Base-by-base conservation (phyloP, 805 yeast genomes). In the Yarrowia sp. region DNA sequence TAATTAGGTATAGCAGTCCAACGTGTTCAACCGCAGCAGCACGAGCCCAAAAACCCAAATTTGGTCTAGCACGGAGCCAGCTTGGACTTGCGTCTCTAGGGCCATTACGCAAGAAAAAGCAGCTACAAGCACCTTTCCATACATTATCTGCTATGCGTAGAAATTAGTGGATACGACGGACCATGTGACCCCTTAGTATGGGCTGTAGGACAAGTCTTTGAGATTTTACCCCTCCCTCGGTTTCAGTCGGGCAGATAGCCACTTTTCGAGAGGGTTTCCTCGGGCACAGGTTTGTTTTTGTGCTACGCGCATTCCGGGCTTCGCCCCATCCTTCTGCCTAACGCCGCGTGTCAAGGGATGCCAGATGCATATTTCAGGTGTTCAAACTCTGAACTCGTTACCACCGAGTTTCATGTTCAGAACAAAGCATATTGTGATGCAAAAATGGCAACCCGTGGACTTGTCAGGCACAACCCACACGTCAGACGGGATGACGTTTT, bases 21-120 rank as follows among this genome's bases (percentile, higher is more conserved):
- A 48, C 55, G 55, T 48, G 55, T 48, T 48, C 55, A 35, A 48
- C 55, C 55, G 55, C 55, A 48, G 55, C 55, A 48, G 55, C 55
- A 48, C 55, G 55, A 48, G 55, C 55, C 55, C 55, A 48, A 48
- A 48, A 48, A 17, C 13, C 31, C 14, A 35, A 48, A n/a, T 10
- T 13, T 33, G 55, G 41, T 35, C 41, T 35, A 35, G 55, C 28
- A 48, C n/a, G 41, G 32, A 33, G 41, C 28, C 15, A 13, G 41
- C 55, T 48, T 48, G 39, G 55, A 48, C 55, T 48, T 48, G 55
- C 55, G 55, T 48, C 55, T 48, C 41, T 48, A 48, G 55, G 55
- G 55, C 31, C 55, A 48, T 18, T 4, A 48, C 55, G 32, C 55
- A 48, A 48, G 13, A 51, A 22, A 36, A 36, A 51, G 58, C 43